Conservation (phyloP, 1,284 basidiomycete genomes). For the Sanguinoderma infundibulare region DNA sequence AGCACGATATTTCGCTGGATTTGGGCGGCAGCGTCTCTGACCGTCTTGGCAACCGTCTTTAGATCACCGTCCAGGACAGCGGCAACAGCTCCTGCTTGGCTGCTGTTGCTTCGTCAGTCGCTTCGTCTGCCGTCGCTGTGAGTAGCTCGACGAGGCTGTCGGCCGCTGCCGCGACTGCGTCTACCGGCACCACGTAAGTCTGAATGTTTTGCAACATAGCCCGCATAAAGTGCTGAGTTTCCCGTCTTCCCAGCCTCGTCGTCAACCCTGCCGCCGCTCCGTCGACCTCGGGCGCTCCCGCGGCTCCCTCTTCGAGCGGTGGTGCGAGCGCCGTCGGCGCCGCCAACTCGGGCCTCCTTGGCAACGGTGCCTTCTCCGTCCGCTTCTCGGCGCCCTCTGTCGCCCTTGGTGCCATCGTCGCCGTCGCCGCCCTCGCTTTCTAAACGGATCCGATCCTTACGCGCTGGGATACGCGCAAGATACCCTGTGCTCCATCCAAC, state of each 20-base stretch:
- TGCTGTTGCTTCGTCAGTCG: neutral
- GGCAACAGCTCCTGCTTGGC: slow-evolving; percentile 54
- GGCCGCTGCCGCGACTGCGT: slow-evolving; percentile 18
- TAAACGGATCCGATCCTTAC: slow-evolving; percentile 22
- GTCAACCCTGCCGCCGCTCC: slow-evolving; percentile 25
- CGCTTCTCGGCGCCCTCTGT: slow-evolving; percentile 31
- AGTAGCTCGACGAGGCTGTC: no score
- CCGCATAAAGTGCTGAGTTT: neutral
- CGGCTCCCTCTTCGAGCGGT: slow-evolving; percentile 23
- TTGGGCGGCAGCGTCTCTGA: slow-evolving; percentile 4
- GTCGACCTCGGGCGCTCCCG: slow-evolving; percentile 24
- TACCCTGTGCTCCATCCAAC: slow-evolving; percentile 18
- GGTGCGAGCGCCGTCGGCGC: slow-evolving; percentile 47
- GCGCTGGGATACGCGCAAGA: slow-evolving; percentile 19
- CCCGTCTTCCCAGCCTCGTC: slow-evolving; percentile 19
- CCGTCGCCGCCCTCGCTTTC: slow-evolving; percentile 32
- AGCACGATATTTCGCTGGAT: slow-evolving; percentile 27
- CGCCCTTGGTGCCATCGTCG: slow-evolving; percentile 34
- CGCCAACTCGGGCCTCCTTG: slow-evolving; percentile 53
- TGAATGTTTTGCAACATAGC: neutral
- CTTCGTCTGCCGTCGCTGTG: slow-evolving; percentile 7
- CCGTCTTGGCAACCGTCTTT: neutral
- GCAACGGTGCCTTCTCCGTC: slow-evolving; percentile 33
- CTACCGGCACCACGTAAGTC: slow-evolving; percentile 29
- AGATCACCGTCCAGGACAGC: slow-evolving; percentile 61